Evolutionary conservation across 2,329 filamentous ascomycete species (phyloP).

Genomic region (Penicillium sp.): DNA sequence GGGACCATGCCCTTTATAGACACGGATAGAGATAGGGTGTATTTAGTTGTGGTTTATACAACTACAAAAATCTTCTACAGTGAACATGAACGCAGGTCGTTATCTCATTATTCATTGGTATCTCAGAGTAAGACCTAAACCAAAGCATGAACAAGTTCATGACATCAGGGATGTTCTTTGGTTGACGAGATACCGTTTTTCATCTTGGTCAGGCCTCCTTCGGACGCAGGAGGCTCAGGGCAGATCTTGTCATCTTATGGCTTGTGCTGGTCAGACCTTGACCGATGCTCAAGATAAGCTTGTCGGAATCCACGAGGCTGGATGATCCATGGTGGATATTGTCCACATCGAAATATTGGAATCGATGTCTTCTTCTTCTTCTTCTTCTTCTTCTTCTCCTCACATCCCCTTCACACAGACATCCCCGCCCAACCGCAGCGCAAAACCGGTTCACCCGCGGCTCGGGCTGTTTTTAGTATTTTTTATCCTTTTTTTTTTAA

Average conservation of each 20-base stretch:
- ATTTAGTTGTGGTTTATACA: background rate
- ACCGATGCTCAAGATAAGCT: constrained; percentile 20
- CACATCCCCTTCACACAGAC: background rate
- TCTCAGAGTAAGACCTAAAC: constrained; percentile 18
- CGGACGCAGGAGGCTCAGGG: constrained; percentile 3
- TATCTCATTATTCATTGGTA: constrained; percentile 26
- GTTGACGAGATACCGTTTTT: constrained; percentile 9
- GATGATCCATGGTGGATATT: constrained; percentile 15
- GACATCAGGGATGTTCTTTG: constrained; percentile 15
- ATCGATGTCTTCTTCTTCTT: constrained; percentile 17
- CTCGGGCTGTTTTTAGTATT: constrained; percentile 15
- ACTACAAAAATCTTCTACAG: background rate
- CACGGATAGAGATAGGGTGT: background rate
- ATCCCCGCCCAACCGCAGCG: constrained; percentile 18
- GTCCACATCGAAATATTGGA: constrained; percentile 13
- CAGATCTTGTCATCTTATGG: constrained; percentile 15
- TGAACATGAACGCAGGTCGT: constrained; percentile 11
- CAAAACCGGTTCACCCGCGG: constrained; percentile 21
- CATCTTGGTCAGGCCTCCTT: background rate
- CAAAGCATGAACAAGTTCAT: constrained; percentile 7
- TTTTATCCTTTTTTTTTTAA: constrained; percentile 11
- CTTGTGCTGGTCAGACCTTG: constrained; percentile 5
- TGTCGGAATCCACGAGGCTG: constrained; percentile 14
- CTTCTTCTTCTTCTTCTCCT: constrained; percentile 10
- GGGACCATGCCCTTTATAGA: no score